These are phyloP conservation scores for Fusarium gaditjirri DNA, from an alignment of 2,329 filamentous ascomycete species.

Conservation along the genomic window DNA sequence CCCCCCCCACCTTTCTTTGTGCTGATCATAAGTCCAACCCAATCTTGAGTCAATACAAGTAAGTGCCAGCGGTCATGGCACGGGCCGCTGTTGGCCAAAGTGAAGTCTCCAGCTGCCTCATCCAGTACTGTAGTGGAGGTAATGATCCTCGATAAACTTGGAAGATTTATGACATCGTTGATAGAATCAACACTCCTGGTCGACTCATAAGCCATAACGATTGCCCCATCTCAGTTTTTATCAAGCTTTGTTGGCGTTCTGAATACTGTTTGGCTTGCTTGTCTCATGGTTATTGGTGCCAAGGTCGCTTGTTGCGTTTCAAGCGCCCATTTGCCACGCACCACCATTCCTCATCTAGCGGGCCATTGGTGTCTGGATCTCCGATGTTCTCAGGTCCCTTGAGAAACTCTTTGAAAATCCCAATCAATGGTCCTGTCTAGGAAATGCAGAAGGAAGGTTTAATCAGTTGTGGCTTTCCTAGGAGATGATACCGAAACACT, in stretches of 20 bases:
- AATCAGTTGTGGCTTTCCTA: background rate
- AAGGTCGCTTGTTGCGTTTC: conserved; percentile 17
- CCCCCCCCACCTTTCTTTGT: conserved; percentile 9
- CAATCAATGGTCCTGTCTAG: background rate
- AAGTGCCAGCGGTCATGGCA: conserved; percentile 11
- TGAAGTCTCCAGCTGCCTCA: background rate
- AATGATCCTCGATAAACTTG: background rate
- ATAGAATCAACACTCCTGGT: background rate
- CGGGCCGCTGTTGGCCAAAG: conserved; percentile 21
- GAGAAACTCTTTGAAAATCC: background rate
- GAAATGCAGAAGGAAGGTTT: background rate
- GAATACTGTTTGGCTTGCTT: conserved; percentile 17
- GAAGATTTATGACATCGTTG: background rate
- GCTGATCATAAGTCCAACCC: conserved; percentile 11
- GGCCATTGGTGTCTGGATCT: conserved; percentile 19
- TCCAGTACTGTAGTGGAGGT: background rate
- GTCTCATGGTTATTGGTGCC: conserved; percentile 5
- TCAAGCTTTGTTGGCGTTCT: conserved; percentile 5
- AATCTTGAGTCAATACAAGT: conserved; percentile 5
- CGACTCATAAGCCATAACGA: background rate
- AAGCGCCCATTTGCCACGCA: conserved; percentile 28
- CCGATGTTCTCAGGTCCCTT: conserved; percentile 1
- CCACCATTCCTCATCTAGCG: conserved; percentile 32
- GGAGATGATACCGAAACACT: background rate
- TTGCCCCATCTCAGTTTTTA: background rate